phyloP scores from a whole-genome alignment of 2,329 filamentous ascomycete genomes.

The Cephalotrichum gorgonifer region DNA sequence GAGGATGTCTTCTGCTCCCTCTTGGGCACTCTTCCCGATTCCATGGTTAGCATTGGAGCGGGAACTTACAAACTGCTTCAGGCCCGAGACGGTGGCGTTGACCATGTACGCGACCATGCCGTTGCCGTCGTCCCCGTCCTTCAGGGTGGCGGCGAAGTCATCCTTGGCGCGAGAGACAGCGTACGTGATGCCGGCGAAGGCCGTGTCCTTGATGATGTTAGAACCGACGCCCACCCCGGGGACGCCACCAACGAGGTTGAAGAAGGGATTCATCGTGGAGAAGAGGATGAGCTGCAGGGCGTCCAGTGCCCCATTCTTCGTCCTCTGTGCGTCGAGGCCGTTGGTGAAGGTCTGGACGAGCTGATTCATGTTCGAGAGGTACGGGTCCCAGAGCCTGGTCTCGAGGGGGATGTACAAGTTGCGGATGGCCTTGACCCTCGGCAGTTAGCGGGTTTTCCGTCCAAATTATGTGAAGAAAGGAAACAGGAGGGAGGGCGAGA shows the following conservation, averaged over 20 bases:
- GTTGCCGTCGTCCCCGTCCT: not conserved
- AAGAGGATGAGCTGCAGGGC: not conserved
- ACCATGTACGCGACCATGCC: not conserved
- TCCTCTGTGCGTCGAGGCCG: not conserved
- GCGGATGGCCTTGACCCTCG: not conserved
- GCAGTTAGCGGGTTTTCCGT: not conserved
- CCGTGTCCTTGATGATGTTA: not conserved
- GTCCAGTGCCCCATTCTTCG: not conserved
- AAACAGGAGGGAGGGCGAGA: not conserved
- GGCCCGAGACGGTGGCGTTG: not conserved
- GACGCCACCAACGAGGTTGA: not conserved
- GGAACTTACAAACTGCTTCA: not conserved
- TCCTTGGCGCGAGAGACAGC: not conserved
- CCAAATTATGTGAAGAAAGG: not conserved
- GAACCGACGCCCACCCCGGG: not conserved
- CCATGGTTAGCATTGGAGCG: not conserved
- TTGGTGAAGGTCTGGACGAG: not conserved
- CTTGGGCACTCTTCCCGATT: too few relatives aligned
- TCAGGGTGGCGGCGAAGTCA: not conserved
- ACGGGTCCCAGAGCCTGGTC: not conserved
- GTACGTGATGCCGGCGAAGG: not conserved
- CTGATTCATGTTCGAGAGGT: not conserved
- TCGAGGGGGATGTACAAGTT: not conserved
- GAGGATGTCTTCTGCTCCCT: too few relatives aligned
- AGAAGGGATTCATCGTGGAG: not conserved